phyloP scores from a whole-genome alignment of 139 green algal genomes.

The Marvania coccoides region DNA sequence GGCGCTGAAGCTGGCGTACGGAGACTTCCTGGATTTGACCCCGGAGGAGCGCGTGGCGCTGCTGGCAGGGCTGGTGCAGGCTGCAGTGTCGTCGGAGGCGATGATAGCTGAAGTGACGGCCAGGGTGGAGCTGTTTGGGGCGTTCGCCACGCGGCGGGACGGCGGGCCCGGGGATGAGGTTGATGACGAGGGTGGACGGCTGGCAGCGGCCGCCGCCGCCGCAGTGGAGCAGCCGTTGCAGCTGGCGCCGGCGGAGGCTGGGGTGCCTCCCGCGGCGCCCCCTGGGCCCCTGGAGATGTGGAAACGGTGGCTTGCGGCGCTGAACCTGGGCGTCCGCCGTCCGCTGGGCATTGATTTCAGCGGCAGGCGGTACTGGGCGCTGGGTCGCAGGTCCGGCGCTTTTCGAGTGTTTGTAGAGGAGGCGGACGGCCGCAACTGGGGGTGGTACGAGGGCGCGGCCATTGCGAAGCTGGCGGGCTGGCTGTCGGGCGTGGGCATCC shows the following conservation, averaged over 20 bases:
- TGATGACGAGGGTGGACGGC: conserved; percentile 5
- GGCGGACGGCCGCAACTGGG: conserved; percentile 30
- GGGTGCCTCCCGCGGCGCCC: not conserved
- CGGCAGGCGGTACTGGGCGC: conserved; percentile 69
- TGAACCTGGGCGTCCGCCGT: conserved; percentile 53
- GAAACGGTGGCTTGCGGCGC: conserved; percentile 22
- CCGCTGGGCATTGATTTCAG: conserved; percentile 56
- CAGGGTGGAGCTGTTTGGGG: conserved; percentile 38
- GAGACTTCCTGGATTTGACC: conserved; percentile 56
- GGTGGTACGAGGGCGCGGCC: conserved; percentile 43
- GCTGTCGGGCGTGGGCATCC: conserved; percentile 23
- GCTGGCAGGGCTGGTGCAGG: conserved; percentile 45
- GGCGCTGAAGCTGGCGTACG: conserved; percentile 32
- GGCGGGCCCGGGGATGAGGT: conserved; percentile 7
- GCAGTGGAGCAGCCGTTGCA: not conserved
- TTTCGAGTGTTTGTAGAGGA: conserved; percentile 68
- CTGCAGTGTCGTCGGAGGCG: conserved; percentile 51
- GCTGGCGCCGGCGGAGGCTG: not conserved
- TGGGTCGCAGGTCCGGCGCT: conserved; percentile 50
- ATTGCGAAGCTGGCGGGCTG: conserved; percentile 27
- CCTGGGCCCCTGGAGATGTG: conserved; percentile 9
- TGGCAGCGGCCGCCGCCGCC: not conserved
- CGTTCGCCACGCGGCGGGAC: not conserved
- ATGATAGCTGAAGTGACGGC: conserved; percentile 42
- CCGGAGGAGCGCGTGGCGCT: conserved; percentile 44